These are phyloP conservation scores for Lagenidium sp. DNA, from an alignment of 352 stramenopile species.

Conservation along the genomic window DNA sequence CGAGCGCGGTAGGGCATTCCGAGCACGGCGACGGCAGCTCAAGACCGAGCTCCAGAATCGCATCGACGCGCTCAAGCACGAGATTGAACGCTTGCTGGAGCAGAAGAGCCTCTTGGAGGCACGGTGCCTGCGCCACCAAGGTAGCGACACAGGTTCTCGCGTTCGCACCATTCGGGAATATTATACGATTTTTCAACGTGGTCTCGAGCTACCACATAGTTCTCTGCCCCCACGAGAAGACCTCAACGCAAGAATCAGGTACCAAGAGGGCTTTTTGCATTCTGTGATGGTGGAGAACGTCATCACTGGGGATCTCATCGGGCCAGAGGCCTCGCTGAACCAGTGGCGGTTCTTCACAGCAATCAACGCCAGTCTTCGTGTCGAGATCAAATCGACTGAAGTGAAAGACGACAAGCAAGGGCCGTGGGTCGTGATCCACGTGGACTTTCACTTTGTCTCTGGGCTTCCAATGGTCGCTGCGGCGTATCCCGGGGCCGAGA, in stretches of 20 bases:
- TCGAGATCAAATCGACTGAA: conserved; percentile 4
- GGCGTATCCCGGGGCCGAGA: no score
- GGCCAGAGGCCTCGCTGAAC: conserved; percentile 7
- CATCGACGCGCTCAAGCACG: background rate
- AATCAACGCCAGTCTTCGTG: background rate
- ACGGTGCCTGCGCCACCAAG: background rate
- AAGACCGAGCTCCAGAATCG: conserved; percentile 3
- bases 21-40: conserved; percentile 1
- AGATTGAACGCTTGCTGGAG: conserved; percentile 1
- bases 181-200: conserved; percentile 9
- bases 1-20: conserved; percentile 6
- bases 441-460: no score
- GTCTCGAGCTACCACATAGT: no score
- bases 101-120: conserved; percentile 1
- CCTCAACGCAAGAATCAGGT: background rate
- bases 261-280: conserved; percentile 12
- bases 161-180: conserved; percentile 2
- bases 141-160: background rate
- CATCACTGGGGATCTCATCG: conserved; percentile 7
- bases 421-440: no score
- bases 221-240: no score
- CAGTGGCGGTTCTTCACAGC: conserved; percentile 11
- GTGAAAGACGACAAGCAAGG: no score
- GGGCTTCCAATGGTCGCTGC: no score
- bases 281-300: conserved; percentile 8